A percentile compares a stretch with the other conserved stretches of the same genome.
phyloP scores from a whole-genome alignment of 176 grass and related monocot species.

The Paspalum notatum region DNA sequence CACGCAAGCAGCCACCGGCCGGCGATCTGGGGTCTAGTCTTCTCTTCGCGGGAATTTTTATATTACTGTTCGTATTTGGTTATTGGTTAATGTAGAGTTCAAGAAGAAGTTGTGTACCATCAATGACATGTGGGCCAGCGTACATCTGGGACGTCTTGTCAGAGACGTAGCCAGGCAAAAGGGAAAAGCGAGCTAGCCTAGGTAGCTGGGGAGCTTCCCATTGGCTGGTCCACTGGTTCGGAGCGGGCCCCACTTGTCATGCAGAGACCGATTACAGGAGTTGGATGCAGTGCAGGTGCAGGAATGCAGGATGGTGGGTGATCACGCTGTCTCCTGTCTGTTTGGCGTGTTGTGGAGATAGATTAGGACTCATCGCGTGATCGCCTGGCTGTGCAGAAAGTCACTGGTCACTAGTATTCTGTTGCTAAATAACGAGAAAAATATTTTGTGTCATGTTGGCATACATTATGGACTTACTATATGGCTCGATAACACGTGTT shows the following conservation, averaged over 20 bases:
- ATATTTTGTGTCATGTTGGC: not conserved
- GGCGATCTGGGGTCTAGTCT: slow-evolving; percentile 22
- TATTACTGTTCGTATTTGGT: not conserved
- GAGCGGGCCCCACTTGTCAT: not conserved
- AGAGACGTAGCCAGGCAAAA: not conserved
- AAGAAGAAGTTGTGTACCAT: accelerated
- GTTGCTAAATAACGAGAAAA: not conserved
- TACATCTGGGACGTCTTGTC: not conserved
- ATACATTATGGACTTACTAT: no score
- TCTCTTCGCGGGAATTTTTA: slow-evolving; percentile 7
- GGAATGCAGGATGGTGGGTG: not conserved
- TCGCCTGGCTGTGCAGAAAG: no score
- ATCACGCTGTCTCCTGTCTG: not conserved
- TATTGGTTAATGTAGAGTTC: not conserved
- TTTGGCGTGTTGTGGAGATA: not conserved
- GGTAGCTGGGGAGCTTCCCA: not conserved
- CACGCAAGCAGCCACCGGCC: slow-evolving; percentile 11
- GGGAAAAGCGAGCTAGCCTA: not conserved
- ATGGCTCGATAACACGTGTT: not conserved
- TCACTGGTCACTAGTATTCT: not conserved
- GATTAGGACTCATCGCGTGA: not conserved
- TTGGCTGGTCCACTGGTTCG: not conserved
- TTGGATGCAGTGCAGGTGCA: not conserved
- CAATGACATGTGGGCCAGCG: not conserved
- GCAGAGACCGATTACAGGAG: not conserved